Conservation (phyloP, 164 flowering plant species). For the Tinospora cordifolia region DNA sequence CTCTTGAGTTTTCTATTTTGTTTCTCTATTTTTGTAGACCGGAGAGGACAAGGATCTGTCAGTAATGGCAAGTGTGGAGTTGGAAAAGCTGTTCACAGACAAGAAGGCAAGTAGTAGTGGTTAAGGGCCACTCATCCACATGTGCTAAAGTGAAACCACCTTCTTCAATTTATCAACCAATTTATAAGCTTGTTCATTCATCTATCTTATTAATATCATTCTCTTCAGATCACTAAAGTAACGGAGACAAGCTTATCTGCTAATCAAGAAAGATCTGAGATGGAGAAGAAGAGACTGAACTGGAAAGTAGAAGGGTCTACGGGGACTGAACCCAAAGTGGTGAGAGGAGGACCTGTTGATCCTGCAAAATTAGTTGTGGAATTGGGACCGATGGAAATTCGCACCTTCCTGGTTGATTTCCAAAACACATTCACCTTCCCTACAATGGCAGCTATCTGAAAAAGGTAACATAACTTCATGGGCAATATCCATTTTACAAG, state of each 20-base stretch:
- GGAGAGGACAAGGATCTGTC: conserved; percentile 58
- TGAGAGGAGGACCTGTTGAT: conserved; percentile 67
- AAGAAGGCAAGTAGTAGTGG: conserved; percentile 30
- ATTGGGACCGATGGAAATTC: conserved; percentile 86
- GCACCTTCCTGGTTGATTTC: conserved; percentile 57
- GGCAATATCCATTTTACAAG: too few relatives aligned
- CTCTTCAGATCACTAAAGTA: conserved; percentile 55
- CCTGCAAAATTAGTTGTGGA: conserved; percentile 54
- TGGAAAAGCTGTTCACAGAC: conserved; percentile 49
- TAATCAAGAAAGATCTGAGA: conserved; percentile 71
- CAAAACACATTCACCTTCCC: conserved; percentile 8
- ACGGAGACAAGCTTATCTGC: conserved; percentile 76
- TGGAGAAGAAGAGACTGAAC: conserved; percentile 70
- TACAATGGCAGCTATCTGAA: conserved; percentile 12
- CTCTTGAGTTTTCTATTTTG: not conserved
- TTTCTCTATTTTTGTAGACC: not conserved
- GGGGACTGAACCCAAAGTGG: conserved; percentile 22
- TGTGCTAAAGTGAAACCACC: not conserved
- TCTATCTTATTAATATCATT: not conserved
- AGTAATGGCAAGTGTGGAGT: conserved; percentile 39
- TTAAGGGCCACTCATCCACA: not conserved
- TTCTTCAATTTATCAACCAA: not conserved
- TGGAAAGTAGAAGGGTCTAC: conserved; percentile 63
- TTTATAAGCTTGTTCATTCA: not conserved
- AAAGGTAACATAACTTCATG: not conserved